Conservation (phyloP, 139 green algal genomes). For the Micractinium conductrix region DNA sequence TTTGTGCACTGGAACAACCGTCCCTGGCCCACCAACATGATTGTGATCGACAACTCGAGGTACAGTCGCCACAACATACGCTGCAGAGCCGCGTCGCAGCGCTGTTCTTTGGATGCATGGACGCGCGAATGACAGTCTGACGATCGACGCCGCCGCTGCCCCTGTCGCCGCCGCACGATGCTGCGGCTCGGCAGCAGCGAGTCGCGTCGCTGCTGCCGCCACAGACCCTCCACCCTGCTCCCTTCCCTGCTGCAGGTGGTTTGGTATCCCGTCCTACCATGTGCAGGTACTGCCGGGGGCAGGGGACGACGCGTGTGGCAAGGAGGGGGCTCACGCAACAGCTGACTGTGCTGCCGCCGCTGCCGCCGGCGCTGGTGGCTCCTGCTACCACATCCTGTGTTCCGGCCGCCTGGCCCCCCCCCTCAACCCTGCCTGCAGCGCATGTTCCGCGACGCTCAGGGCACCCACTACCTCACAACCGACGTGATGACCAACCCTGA, state of each 20-base stretch:
- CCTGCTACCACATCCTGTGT: too few relatives aligned
- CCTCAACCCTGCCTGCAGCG: too few relatives aligned
- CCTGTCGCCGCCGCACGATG: too few relatives aligned
- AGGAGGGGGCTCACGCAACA: too few relatives aligned
- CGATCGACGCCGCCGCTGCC: too few relatives aligned
- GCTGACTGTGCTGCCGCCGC: too few relatives aligned
- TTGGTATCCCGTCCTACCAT: conserved; percentile 59
- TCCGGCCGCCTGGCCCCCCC: too few relatives aligned
- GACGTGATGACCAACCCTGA: conserved; percentile 1
- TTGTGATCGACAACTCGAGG: conserved; percentile 63
- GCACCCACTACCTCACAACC: conserved; percentile 35
- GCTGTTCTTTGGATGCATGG: not conserved
- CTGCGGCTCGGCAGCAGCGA: not conserved
- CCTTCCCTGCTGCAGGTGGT: conserved; percentile 34
- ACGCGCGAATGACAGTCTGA: not conserved
- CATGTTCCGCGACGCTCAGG: conserved; percentile 54
- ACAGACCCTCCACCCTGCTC: not conserved
- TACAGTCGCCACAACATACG: conserved; percentile 41
- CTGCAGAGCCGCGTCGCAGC: conserved; percentile 31
- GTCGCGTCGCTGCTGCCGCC: too few relatives aligned
- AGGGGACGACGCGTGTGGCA: too few relatives aligned
- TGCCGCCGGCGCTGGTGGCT: too few relatives aligned
- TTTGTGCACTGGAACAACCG: conserved; percentile 63
- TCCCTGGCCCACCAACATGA: conserved; percentile 60
- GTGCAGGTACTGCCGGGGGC: too few relatives aligned